Evolutionary conservation across 139 green algal genomes (phyloP), one percentile per base, ranked within the genome.

Genomic region (Ettlia oleoabundans): DNA sequence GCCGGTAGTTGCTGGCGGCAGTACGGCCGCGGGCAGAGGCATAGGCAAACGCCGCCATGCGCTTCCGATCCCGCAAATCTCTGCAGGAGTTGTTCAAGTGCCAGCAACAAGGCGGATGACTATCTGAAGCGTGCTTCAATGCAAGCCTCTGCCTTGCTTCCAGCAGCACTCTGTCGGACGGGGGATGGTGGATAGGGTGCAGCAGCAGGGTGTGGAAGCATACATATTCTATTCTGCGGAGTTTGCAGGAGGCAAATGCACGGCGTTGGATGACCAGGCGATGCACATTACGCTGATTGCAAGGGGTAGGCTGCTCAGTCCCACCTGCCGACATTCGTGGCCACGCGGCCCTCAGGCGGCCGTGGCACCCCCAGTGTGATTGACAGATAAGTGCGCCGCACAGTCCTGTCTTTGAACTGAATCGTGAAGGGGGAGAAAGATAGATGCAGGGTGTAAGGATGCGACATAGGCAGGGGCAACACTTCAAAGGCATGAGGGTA

Each of bases 361-460:
- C 75, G 51, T 53, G 89, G 89, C 62, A 80, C 61, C 28, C 92
- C 92, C 28, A 94, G 40, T 2, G 87, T 88, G 42, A 98, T 79
- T 10, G 90, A 85, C 15, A 86, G 33, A 84, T 98, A 98, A 4
- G 71, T 76, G 19, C 95, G 87, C 15, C 77, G 83, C 42, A 98
- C 96, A 32, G 90, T 94, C 38, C 92, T 87, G 28, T 86, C 86
- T 79, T 95, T 95, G 90, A 99, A 99, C 90, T 98, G 93, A 33
- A n/a, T 0, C n/a, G 24, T 28, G 47, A 41, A 18, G 43, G 30
- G 35, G 10, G 19, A 18, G 18, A 55, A 0, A 37, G 21, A 58
- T 24, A 15, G 47, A 58, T 10, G 47, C 13, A 58, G 47, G 47
- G 47, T 58, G 47, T 58, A 15, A 58, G 47, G 15, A 58, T 10